phyloP scores from a whole-genome alignment of 2,329 filamentous ascomycete genomes.

The Talaromyces sp. region DNA sequence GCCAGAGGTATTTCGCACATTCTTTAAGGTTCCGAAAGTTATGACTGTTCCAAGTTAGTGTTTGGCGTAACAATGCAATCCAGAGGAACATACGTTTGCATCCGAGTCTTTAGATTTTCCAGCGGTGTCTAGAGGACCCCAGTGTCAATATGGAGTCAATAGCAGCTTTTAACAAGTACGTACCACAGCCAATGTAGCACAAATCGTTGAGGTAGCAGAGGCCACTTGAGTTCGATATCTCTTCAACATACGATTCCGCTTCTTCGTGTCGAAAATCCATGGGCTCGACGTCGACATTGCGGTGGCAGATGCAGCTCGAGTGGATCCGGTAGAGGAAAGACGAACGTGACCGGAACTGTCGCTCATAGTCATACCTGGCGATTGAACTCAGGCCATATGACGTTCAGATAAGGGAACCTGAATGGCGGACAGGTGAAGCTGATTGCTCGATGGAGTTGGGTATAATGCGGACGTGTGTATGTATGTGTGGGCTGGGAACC shows the following conservation, averaged over 20 bases:
- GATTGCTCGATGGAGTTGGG: not conserved
- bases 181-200: slow-evolving; percentile 44
- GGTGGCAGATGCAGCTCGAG: slow-evolving; percentile 30
- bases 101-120: slow-evolving; percentile 47
- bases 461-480: too few species aligned
- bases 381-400: slow-evolving; percentile 15
- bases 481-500: slow-evolving; percentile 39
- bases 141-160: not conserved
- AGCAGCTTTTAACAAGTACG: slow-evolving; percentile 18
- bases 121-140: slow-evolving; percentile 36
- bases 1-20: slow-evolving; percentile 43
- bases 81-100: slow-evolving; percentile 41
- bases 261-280: slow-evolving; percentile 37
- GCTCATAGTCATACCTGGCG: slow-evolving; percentile 34
- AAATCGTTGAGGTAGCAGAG: slow-evolving; percentile 41
- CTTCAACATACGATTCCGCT: slow-evolving; percentile 41
- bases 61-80: not conserved
- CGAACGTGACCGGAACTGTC: slow-evolving; percentile 39
- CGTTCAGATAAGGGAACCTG: not conserved
- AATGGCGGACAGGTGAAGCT: not conserved
- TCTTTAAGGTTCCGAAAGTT: slow-evolving; percentile 41
- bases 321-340: slow-evolving; percentile 30
- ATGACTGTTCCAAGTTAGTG: slow-evolving; percentile 28
- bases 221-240: slow-evolving; percentile 44
- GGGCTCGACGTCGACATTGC: slow-evolving; percentile 28